phyloP scores from a whole-genome alignment of 768 basidiomycete species.

The Pleurotus tuoliensis region DNA sequence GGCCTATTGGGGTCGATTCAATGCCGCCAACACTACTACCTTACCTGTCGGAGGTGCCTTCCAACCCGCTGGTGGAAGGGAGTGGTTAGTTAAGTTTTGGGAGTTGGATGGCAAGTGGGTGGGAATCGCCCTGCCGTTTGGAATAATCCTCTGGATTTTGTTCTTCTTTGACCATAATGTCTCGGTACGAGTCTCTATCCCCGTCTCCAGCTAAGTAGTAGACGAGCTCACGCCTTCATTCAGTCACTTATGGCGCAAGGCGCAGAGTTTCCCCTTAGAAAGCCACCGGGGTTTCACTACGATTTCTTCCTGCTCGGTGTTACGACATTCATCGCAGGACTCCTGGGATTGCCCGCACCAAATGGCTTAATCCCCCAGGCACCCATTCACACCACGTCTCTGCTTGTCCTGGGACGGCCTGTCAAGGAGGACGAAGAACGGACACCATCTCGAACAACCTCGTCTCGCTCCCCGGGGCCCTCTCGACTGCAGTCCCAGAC shows the following conservation, averaged over 20 bases:
- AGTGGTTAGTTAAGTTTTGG: slow-evolving; percentile 91
- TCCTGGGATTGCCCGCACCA: slow-evolving; percentile 84
- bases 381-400: slow-evolving; percentile 86
- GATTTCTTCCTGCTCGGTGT: slow-evolving; percentile 91
- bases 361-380: slow-evolving; percentile 86
- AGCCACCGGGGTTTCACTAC: slow-evolving; percentile 83
- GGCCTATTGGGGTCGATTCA: slow-evolving; percentile 86
- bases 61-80: slow-evolving; percentile 62
- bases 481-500: slow-evolving; percentile 2
- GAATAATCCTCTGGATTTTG: slow-evolving; percentile 81
- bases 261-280: slow-evolving; percentile 82
- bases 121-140: slow-evolving; percentile 85
- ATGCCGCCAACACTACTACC: slow-evolving; percentile 53
- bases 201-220: neutral
- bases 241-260: slow-evolving; percentile 92
- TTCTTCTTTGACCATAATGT: slow-evolving; percentile 97
- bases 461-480: neutral
- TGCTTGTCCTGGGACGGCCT: slow-evolving; percentile 61
- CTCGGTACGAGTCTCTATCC: slow-evolving; percentile 49
- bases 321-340: slow-evolving; percentile 83
- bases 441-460: neutral
- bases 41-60: slow-evolving; percentile 70
- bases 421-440: slow-evolving; percentile 35
- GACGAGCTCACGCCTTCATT: slow-evolving; percentile 5
- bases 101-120: slow-evolving; percentile 85